Base-by-base conservation (phyloP, 805 yeast genomes). In the Vanderwaltozyma tropicalis region DNA sequence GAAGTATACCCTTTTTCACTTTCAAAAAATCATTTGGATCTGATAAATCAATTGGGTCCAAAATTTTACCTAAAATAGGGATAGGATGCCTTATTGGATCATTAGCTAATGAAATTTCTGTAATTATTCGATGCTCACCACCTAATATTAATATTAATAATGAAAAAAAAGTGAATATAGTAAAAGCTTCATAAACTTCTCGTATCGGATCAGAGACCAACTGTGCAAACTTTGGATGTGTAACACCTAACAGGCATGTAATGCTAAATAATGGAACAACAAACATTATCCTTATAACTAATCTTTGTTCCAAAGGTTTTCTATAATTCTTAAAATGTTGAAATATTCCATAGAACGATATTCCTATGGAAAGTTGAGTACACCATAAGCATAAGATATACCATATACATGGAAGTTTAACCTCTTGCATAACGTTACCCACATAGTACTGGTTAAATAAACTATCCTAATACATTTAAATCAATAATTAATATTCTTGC, bases 141-240 rank as follows among this genome's bases (percentile, higher is more conserved):
- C 96, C 97, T 9, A 92, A 67, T 65, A 86, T 72, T 44, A 78
- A 74, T 0, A 94, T 86, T 38, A 92, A 65, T 21, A 87, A 67
- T 24, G 89, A 72, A 64, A 84, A 89, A 57, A 92, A 92, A 2
- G 96, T 86, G 59, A 92, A 92, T 25, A 92, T 83, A 25, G 88
- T 96, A 61, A 92, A 85, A 0, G 97, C 96, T 59, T 92, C 98
- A 59, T 92, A 92, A 1, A 89, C 74, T 55, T 92, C 98, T 32
- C 92, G 67, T 0, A 83, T 50, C 0, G 95, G 94, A 47, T 82
- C 92, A 3, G 86, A 28, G 34, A 47, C 40, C 66, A 65, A 39
- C 57, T 62, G 34, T 68, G 75, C 22, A 64, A 43, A 4, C 47
- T 47, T n/a, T 67, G 74, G 56, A 67, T 62, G 14, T 65, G 62